A percentile compares a stretch with the other conserved stretches of the same genome.
phyloP scores from a whole-genome alignment of 495 filamentous ascomycete genomes.

The Aspergillus bertholletiae region DNA sequence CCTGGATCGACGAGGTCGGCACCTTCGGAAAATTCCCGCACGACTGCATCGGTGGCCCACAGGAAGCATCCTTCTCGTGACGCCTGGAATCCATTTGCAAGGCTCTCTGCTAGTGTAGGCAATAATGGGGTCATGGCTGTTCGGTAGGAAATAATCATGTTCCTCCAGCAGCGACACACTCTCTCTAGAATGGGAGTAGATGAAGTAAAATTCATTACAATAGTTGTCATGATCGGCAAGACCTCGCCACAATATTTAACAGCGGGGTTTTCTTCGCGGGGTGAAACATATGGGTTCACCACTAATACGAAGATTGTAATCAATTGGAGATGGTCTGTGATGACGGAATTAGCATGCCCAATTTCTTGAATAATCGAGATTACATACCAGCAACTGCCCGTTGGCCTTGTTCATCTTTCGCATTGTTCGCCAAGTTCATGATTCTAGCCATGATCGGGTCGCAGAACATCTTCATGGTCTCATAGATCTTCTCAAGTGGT shows the following conservation, averaged over 20 bases:
- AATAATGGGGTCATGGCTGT: conserved; percentile 83
- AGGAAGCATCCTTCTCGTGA: conserved; percentile 95
- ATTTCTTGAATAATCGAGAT: not conserved
- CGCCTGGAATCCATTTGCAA: conserved; percentile 76
- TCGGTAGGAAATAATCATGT: conserved; percentile 93
- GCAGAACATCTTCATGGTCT: conserved; percentile 85
- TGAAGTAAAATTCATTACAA: conserved; percentile 78
- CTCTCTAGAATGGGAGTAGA: conserved; percentile 89
- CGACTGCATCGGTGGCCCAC: conserved; percentile 92
- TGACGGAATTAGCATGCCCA: conserved; percentile 17
- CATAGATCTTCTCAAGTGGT: conserved; percentile 72
- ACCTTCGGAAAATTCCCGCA: conserved; percentile 91
- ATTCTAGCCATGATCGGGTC: conserved; percentile 84
- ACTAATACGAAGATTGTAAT: conserved; percentile 84
- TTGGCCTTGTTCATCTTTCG: conserved; percentile 74
- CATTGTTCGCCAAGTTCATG: conserved; percentile 81
- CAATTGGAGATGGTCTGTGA: conserved; percentile 78
- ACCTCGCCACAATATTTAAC: conserved; percentile 96
- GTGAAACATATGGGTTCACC: conserved; percentile 72
- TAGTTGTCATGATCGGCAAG: conserved; percentile 76
- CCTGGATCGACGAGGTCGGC: conserved; percentile 73
- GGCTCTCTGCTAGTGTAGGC: conserved; percentile 78
- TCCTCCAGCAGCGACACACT: conserved; percentile 89
- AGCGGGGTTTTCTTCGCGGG: conserved; percentile 75
- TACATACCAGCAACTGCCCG: conserved; percentile 74